Evolutionary conservation across 768 basidiomycete species (phyloP).

Genomic region (Lactarius sanguifluus): DNA sequence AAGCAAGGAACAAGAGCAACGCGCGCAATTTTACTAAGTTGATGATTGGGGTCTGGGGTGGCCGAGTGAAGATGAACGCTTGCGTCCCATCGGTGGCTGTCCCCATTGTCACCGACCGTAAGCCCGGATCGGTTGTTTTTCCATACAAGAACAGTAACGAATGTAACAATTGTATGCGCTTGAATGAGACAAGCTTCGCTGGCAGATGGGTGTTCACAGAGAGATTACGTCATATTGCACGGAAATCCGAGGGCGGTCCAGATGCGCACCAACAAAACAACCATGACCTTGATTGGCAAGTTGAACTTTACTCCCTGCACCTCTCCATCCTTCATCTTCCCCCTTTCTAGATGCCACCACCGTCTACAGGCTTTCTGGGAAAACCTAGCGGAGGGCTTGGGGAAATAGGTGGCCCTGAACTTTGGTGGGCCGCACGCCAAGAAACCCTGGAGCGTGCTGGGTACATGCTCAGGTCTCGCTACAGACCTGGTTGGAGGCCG

Average conservation of each 20-base stretch:
- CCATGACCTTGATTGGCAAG: too few species aligned
- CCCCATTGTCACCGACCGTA: background rate
- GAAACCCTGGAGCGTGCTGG: conserved; percentile 10
- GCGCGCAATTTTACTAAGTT: too few species aligned
- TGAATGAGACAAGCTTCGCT: too few species aligned
- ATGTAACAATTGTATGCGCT: too few species aligned
- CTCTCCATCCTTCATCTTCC: too few species aligned
- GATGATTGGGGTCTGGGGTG: too few species aligned
- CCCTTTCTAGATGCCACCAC: background rate
- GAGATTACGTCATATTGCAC: background rate
- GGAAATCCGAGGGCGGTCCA: too few species aligned
- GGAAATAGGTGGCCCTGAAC: background rate
- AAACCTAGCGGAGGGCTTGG: background rate
- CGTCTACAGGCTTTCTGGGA: background rate
- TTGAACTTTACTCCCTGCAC: background rate
- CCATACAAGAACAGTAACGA: too few species aligned
- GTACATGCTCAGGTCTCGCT: conserved; percentile 22
- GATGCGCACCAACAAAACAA: too few species aligned
- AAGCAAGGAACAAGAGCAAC: background rate
- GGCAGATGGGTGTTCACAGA: background rate
- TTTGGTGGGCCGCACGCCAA: conserved; percentile 18
- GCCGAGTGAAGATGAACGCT: too few species aligned
- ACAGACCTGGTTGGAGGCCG: conserved; percentile 18
- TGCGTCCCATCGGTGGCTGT: background rate
- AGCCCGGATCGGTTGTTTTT: background rate